Percentiles rank a stretch among this genome's conserved stretches.
These are phyloP conservation scores for Tremella yokohamensis DNA, from an alignment of 768 basidiomycete species.

Conservation along the genomic window DNA sequence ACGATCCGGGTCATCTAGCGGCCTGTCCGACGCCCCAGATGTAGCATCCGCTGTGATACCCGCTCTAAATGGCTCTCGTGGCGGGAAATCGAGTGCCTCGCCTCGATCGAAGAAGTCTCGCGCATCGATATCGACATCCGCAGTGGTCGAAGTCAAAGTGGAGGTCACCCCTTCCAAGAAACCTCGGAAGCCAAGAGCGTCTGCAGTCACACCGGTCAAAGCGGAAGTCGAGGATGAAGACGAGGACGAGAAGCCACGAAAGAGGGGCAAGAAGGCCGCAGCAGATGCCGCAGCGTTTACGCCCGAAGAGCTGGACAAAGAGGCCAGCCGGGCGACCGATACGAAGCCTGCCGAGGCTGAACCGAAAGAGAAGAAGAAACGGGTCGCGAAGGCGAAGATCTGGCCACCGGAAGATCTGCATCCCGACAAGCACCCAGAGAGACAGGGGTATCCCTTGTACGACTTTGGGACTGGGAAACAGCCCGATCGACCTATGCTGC, in stretches of 20 bases:
- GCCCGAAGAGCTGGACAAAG: too few relatives aligned
- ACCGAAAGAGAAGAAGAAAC: constrained; percentile 23
- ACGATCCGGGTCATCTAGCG: too few relatives aligned
- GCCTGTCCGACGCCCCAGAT: too few relatives aligned
- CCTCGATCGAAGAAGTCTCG: constrained; percentile 16
- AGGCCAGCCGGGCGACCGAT: too few relatives aligned
- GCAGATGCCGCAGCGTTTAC: constrained; percentile 6
- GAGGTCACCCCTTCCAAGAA: not conserved
- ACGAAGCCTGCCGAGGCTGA: not conserved
- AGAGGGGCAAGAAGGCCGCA: constrained; percentile 2
- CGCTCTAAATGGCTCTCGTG: too few relatives aligned
- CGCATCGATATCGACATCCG: not conserved
- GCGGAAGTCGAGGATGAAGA: not conserved
- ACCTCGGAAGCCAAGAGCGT: not conserved
- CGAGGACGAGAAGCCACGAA: constrained; percentile 5
- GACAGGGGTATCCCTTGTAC: constrained; percentile 36
- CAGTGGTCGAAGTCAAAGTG: too few relatives aligned
- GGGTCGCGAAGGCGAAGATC: constrained; percentile 24
- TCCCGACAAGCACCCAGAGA: constrained; percentile 29
- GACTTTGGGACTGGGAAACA: constrained; percentile 6
- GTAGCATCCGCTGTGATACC: too few relatives aligned
- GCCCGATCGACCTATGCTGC: constrained; percentile 23
- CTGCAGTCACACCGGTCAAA: constrained; percentile 2
- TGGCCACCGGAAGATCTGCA: constrained; percentile 41
- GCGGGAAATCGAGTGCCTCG: too few relatives aligned